Base-by-base conservation (phyloP, 371 early-diverging fungal genomes). In the Saksenaea oblongispora region DNA sequence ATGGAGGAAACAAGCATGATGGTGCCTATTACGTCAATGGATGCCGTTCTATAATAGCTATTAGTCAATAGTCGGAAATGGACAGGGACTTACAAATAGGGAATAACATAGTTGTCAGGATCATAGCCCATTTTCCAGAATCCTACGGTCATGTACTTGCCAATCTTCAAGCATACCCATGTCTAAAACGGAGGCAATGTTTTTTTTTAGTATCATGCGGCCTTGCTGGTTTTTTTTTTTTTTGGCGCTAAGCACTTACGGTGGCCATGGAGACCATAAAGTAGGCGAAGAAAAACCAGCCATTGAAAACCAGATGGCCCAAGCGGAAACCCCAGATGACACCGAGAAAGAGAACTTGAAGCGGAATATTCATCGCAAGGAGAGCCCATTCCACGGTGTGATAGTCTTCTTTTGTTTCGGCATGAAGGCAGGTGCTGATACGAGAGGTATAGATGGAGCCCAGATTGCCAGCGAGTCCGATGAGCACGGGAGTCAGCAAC, bases 91-190 rank as follows among this genome's bases (percentile, higher is more conserved):
- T 82, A 84, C 83, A 94, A 66, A 34, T 89, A 85, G 18, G 95
- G 93, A 62, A 93, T 75, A 15, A 90, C 89, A 67, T 91, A 92
- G 69, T 93, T 91, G 58, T 94, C 93, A 7, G 93, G 93, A 62
- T 94, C 93, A 58, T 90, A 88, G 26, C 87, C 85, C 35, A 79
- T 75, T 34, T 77, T 67, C 95, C 95, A 94, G 39, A 90, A 80
- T 13, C 66, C 42, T 4, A 72, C 51, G 2, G 88, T 84, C 75
- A 87, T 84, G 54, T 66, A 77, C 66, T 83, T 83, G 13, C 87
- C 88, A 68, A 91, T 73, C 53, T 71, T 78, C 10, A 83, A 59
- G 11, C 78, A 78, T 35, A 72, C 13, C 56, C 59, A 75, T 7
- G 80, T 83, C 83, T 83, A 66, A 14, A 53, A 35, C 53, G 56